These are phyloP conservation scores for Acanthamoeba lugdunensis DNA, from an alignment of 208 protist genomes.

Conservation along the genomic window DNA sequence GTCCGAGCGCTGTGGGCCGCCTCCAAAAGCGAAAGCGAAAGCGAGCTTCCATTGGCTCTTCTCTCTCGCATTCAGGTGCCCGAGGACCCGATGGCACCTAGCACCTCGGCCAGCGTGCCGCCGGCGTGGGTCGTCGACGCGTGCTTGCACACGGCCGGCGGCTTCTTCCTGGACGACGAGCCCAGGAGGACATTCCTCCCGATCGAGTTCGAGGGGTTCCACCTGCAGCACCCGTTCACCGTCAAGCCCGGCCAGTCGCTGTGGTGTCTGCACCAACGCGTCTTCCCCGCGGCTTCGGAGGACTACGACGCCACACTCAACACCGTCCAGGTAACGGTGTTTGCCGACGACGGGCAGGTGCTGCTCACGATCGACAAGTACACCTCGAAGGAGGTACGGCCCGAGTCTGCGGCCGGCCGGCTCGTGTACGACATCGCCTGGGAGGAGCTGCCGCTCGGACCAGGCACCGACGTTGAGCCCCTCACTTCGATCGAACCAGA, in stretches of 20 bases:
- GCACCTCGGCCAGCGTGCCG: not conserved
- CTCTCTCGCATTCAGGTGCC: constrained; percentile 38
- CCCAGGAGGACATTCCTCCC: constrained; percentile 10
- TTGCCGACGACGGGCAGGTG: constrained; percentile 1
- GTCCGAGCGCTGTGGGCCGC: not conserved
- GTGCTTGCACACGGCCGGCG: constrained; percentile 57
- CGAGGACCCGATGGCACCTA: not conserved
- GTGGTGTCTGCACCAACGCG: constrained; percentile 45
- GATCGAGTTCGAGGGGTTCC: constrained; percentile 26
- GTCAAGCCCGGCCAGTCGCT: not conserved
- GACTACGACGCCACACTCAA: not conserved
- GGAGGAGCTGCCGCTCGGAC: not conserved
- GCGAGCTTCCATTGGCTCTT: not conserved
- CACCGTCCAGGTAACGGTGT: not conserved
- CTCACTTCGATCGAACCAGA: not conserved
- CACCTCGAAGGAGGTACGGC: constrained; percentile 5
- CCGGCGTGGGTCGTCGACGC: constrained; percentile 45
- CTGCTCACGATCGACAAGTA: constrained; percentile 25
- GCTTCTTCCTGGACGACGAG: not conserved
- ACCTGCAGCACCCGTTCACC: not conserved
- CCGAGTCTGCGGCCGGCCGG: not conserved
- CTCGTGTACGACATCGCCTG: constrained; percentile 52
- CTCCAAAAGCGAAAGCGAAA: not conserved
- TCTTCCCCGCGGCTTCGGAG: not conserved
- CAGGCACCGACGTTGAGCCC: not conserved